Base-by-base conservation (phyloP, 306 rosid species). In the Rosa rugosa region DNA sequence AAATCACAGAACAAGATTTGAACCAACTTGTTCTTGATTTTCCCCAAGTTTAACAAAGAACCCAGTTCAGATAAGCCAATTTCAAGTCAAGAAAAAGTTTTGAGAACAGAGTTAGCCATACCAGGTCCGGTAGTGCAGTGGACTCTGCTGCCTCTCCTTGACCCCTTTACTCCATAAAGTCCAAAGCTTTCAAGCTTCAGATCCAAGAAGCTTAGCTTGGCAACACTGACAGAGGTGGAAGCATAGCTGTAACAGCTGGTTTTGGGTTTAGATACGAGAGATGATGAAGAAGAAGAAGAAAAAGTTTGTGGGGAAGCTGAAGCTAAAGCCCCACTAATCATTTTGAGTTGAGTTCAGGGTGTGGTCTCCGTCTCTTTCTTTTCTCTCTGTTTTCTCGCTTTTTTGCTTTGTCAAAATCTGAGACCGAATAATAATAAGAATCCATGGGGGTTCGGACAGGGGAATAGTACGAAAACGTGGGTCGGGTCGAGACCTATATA, bases 111-210 rank as follows among this genome's bases (percentile, higher is more conserved):
- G 68, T 13, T n/a, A 4, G 25, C 5, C 23, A 66, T 89, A 93
- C 97, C 73, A 72, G 91, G 93, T 75, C 75, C 66, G 81, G 82
- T 49, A 73, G 75, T 80, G 87, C 92, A 84, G 62, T 86, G 84
- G 42, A 88, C 44, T 73, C 62, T 57, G 41, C 77, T 67, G 14
- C 49, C 45, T 78, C 62, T 84, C 4, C 59, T 80, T 56, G 85
- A 87, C 59, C 71, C 87, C 79, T 71, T 82, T 17, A 42, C 31
- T 68, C 54, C 38, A 51, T 73, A 63, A 73, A 83, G 66, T 54
- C 87, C 72, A 46, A 80, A 16, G 69, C 49, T 67, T 63, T 44
- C 64, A 77, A 84, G 69, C 40, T 83, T 87, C 82, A 45, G 77
- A 78, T 59, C 76, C 17, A 76, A 73, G 11, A 75, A 73, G 56